Evolutionary conservation across 2,329 filamentous ascomycete genomes (phyloP), one percentile per base, ranked within the genome.

Genomic region (Trichoderma aggressivum): DNA sequence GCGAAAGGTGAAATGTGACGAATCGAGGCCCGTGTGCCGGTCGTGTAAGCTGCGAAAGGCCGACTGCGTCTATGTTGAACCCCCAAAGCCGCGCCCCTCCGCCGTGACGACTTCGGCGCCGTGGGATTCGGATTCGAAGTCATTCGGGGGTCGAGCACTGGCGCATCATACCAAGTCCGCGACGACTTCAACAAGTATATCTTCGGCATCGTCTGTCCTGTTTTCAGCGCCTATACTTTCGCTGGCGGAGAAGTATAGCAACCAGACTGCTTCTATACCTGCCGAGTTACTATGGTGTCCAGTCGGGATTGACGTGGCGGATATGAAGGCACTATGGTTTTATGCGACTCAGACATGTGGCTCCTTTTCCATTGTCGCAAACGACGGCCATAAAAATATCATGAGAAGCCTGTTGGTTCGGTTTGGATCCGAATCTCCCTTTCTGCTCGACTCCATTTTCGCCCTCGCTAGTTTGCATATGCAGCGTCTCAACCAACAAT

Each of bases 301-400:
- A 1, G 71, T 72, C 1, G 77, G 77, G 14, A 76, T 81, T 65
- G 78, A 82, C 53, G 79, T 81, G 36, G 74, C 79, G 30, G 86
- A 88, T 72, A 86, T 89, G 84, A 84, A 82, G 73, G 81, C 88
- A 53, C 75, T 89, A 7, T 88, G 86, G 86, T 86, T 87, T 75
- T 89, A 87, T 75, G 85, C 84, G 14, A 80, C 80, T 10, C 77
- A 82, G 36, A 86, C 85, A 10, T 85, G 79, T 73, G 72, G 78
- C 3, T 84, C 84, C 16, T 86, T 88, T 75, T 81, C 84, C 16
- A 77, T 84, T 32, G 77, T 83, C 26, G 77, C 78, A 18, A 80
- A 75, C 7, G 78, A 80, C 4, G 74, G 77, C 11, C 74, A 78
- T 0, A 82, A 84, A 71, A 76, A 82, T 10, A 80, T 85, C 26